Evolutionary conservation across 2,329 filamentous ascomycete species (phyloP), one percentile per base, ranked within the genome.

Genomic region (Cytospora paraplurivora): DNA sequence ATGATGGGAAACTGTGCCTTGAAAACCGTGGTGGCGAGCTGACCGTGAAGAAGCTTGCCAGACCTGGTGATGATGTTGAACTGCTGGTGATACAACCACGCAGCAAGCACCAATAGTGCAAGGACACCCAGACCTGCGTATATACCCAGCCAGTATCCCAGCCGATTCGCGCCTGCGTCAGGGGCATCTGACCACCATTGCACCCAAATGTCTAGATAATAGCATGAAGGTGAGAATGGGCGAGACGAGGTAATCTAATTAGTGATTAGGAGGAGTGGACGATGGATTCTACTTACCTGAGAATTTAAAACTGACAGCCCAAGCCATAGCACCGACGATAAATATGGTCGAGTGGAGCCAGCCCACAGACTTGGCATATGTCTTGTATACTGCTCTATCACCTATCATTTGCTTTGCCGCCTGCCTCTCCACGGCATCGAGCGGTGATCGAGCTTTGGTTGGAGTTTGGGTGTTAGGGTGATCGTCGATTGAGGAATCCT

Each of bases 21-120:
- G 65, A 77, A 72, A n/a, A 76, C 72, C 0, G 75, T 75, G 12
- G 64, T 63, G 1, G 77, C 68, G 1, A 72, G 68, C 34, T 69
- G 69, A 5, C 63, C 65, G 52, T 76, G 75, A 4, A 76, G 67
- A 15, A 37, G 66, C 0, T 67, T 62, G 0, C 72, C 72, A 2
- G 63, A 21, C 3, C 49, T 59, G 38, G 72, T 66, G 62, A 73
- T 67, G 35, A 61, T 59, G 13, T 57, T 64, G 47, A 72, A 50
- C 55, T 62, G 37, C 69, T 41, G 37, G 71, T 47, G 15, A 68
- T 64, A 33, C 70, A 54, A 10, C 67, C 44, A 35, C 69, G 69
- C 8, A 75, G 64, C 6, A 63, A 69, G 19, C 27, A 55, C 53
- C 41, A 64, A 0, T 0, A 71, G 63, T 8, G 67, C 62, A 2